Base-by-base conservation (phyloP, 192 early-diverging fungal genomes). In the Umbelopsis sp. region DNA sequence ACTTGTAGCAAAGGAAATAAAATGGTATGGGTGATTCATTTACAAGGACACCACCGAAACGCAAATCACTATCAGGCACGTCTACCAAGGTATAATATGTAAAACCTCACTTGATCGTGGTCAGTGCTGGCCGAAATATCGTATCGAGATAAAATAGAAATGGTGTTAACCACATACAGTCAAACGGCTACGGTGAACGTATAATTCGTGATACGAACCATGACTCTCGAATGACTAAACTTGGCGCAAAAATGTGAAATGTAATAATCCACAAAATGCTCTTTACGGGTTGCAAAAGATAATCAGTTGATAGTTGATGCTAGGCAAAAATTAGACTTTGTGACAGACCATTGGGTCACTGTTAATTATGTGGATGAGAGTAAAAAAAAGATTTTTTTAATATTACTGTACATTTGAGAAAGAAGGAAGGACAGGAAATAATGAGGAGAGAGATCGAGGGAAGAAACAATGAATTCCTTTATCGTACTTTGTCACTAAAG, bases 401-500 rank as follows among this genome's bases (percentile, higher is more conserved):
- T 62, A 62, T 62, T 62, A 31, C 56, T 62, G 56, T 62, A 62
- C 56, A 62, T 62, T 62, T 9, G 56, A 32, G 17, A 34, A 62
- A 31, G 34, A 20, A 20, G 31, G 29, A 31, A 32, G 34, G 12
- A 62, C 4, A 34, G 25, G 11, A 26, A 54, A 22, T 12, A 54
- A 29, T 7, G 25, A 26, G 52, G 11, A 54, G 11, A 54, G n/a
- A 12, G 31, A 62, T 29, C 12, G 17, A 32, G 16, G 31, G 4
- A 41, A 41, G n/a, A n/a, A 62, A 26, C 29, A 34, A 32, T 34
- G 56, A 11, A 16, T 32, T 59, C 12, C 36, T 38, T 62, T 31
- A 17, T 20, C 10, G 31, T 20, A 32, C 4, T 62, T 17, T 29
- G 7, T 16, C 17, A 54, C 3, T 12, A 26, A 53, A 26, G 26